Base-by-base conservation (phyloP, 352 stramenopile species). In the Phytophthora niederhauseri region DNA sequence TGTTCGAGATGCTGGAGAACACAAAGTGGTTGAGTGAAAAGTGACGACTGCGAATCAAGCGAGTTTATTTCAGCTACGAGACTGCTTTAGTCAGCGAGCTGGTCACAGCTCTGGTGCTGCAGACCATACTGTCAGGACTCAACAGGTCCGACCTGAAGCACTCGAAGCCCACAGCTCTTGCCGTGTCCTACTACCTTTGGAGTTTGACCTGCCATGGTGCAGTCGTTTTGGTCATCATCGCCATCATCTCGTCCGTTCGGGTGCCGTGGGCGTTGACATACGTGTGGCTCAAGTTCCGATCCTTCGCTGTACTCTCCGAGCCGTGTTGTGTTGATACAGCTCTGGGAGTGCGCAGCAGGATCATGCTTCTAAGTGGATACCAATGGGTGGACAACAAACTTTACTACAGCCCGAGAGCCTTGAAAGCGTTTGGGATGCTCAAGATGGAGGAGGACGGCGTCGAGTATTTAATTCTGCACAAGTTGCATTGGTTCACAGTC, bases 111-210 rank as follows among this genome's bases (percentile, higher is more conserved):
- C 19, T 49, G 5, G 19, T 26, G 15, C 15, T 70, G 0, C 63
- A 69, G 12, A 41, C 24, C 4, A 59, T 57, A 12, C n/a, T 61
- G 0, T 49, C 41, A 20, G 6, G 4, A 1, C 26, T 70, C 34
- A 70, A 61, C 48, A n/a, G 11, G 0, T 66, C 56, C 2, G 20
- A 64, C 7, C 52, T 70, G n/a, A 53, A 66, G n/a, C 34, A 17
- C 0, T 57, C 56, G 0, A 34, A 59, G 5, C 26, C 34, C 2
- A 50, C 50, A 7, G 65, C 65, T 26, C 28, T 55, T 3, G 58
- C 65, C 2, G 22, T 62, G 6, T 62, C 67, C 14, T 69, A 66
- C 19, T 65, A 65, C 50, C 17, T 66, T 11, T 55, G 60, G 26
- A 50, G 50, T 12, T 22, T 66, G 6, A 22, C 71, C 48, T 61